Evolutionary conservation across 75 land plant genomes (phyloP).

Genomic region (Larix kaempferi): DNA sequence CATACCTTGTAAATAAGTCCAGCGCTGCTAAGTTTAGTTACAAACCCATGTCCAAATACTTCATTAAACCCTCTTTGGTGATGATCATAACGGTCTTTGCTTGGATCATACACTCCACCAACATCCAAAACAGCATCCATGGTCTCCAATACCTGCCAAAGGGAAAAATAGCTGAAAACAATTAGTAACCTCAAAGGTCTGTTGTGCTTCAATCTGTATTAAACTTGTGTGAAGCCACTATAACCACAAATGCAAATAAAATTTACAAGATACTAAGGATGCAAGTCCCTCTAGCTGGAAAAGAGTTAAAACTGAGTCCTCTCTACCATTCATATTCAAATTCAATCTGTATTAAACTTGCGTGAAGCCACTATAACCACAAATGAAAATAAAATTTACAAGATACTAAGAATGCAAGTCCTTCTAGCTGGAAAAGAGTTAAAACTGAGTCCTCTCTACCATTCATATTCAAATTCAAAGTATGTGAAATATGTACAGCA

Average conservation of each 20-base stretch:
- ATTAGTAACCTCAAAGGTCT: background rate
- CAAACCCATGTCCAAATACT: slow-evolving; percentile 83
- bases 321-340: too few relatives aligned
- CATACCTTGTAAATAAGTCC: slow-evolving; percentile 94
- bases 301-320: too few relatives aligned
- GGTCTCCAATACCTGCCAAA: slow-evolving; percentile 63
- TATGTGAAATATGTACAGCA: too few relatives aligned
- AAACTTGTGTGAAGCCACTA: background rate
- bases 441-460: too few relatives aligned
- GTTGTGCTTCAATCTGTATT: background rate
- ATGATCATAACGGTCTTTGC: slow-evolving; percentile 82
- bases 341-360: background rate
- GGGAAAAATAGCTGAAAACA: slow-evolving; percentile 2
- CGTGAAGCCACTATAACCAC: background rate
- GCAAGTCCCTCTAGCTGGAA: too few relatives aligned
- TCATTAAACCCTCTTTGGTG: slow-evolving; percentile 93
- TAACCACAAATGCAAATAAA: background rate
- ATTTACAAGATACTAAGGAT: background rate
- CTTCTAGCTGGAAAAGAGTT: too few relatives aligned
- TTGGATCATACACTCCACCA: slow-evolving; percentile 88
- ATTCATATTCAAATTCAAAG: too few relatives aligned
- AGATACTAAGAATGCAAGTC: background rate
- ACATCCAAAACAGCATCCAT: slow-evolving; percentile 97
- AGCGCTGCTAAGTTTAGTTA: slow-evolving; percentile 92
- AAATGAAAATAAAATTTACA: background rate